Percentiles rank a stretch among this genome's conserved stretches.
phyloP scores from a whole-genome alignment of 495 filamentous ascomycete species.

The Aspergillus conjunctus region DNA sequence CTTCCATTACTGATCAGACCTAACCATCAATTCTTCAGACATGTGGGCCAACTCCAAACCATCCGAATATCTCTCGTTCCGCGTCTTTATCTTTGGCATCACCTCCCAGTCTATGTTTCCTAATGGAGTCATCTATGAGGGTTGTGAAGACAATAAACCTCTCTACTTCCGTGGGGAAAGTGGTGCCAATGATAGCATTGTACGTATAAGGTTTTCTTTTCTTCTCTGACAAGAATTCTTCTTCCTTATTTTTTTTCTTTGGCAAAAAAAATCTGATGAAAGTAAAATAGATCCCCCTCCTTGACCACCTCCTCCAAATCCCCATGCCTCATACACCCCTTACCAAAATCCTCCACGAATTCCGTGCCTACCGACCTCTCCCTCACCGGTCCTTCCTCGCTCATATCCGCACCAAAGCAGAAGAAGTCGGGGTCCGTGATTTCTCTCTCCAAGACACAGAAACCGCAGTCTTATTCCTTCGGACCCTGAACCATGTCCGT shows the following conservation, averaged over 20 bases:
- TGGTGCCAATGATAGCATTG: constrained; percentile 86
- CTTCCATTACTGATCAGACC: background rate
- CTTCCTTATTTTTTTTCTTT: constrained; percentile 2
- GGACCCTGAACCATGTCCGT: constrained; percentile 77
- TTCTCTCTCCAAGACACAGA: constrained; percentile 60
- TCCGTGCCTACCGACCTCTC: constrained; percentile 79
- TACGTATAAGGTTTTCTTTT: no score
- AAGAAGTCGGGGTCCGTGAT: constrained; percentile 57
- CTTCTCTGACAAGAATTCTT: no score
- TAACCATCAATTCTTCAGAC: constrained; percentile 40
- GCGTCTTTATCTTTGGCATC: constrained; percentile 94
- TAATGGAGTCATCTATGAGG: constrained; percentile 83
- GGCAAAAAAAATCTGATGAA: constrained; percentile 13
- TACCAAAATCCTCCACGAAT: constrained; percentile 81
- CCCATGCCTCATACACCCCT: constrained; percentile 82
- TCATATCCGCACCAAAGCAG: constrained; percentile 61
- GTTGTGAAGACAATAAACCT: constrained; percentile 67
- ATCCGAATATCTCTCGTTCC: constrained; percentile 74
- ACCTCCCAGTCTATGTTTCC: constrained; percentile 90
- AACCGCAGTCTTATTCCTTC: constrained; percentile 65
- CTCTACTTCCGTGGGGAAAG: constrained; percentile 81
- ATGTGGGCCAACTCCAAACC: constrained; percentile 90
- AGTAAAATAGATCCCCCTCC: constrained; percentile 68
- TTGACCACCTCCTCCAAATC: constrained; percentile 80
- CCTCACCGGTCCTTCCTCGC: constrained; percentile 84